Evolutionary conservation across 2,329 filamentous ascomycete genomes (phyloP), one percentile per base, ranked within the genome.

Genomic region (Westerdykella ornata): DNA sequence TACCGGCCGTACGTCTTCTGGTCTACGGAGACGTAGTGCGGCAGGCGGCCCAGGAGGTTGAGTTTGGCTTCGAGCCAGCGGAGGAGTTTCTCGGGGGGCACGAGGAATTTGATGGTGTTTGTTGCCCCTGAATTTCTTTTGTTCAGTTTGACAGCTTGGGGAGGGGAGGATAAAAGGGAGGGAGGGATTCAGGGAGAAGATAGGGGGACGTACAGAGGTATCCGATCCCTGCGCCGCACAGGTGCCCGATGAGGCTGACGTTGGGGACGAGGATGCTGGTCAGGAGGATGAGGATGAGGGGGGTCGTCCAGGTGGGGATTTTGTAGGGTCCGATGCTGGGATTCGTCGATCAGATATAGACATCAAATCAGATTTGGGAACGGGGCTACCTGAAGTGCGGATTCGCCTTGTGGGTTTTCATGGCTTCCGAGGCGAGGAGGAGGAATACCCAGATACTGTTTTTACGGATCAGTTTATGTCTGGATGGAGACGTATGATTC

Each of bases 1-100:
- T 94, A 96, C 39, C 90, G 77, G 6, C 90, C 90, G 58, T 90
- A 95, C 5, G 87, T 95, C 74, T 95, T 96, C 67, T 95, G 89
- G 59, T 97, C 90, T 13, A 96, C 82, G 42, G 86, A 94, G 36
- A 97, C 84, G 58, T 95, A 97, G 67, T 94, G 87, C 34, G 90
- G 90, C 18, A 97, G 69, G 44, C 88, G 76, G 15, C 81, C 85
- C 16, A 95, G 73, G 8, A 97, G 74, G 59, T 94, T 92, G 45
- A 97, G 70, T 62, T 90, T 94, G 14, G 78, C 80, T 68, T 98
- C 92, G 41, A 96, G 76, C 81, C 85, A 97, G 50, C 88, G 78
- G 42, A 97, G 72, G 19, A 84, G 77, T 76, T 84, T 85, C 68
- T 97, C 92, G 2, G 88, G 89, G 16, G 92, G 92, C 13, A 88